Base-by-base conservation (phyloP, 768 basidiomycete genomes). In the Agaricus blazei region DNA sequence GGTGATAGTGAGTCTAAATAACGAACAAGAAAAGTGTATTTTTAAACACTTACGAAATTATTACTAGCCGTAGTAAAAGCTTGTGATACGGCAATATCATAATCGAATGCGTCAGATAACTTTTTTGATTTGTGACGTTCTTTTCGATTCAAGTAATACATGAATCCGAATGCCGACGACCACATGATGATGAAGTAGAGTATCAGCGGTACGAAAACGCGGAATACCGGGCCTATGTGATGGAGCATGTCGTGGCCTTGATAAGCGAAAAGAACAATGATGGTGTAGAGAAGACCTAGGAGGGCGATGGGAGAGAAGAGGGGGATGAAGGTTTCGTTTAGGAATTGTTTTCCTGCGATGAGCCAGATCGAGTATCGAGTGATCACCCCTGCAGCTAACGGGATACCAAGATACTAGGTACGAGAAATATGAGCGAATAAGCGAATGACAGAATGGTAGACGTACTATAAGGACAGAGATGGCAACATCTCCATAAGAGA, bases 131-230 rank as follows among this genome's bases (percentile, higher is more conserved):
- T 19, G 19, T 19, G 19, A 19, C 55, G 58, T 52, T 75, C 70
- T 40, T 67, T 64, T 42, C 75, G 63, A 9, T 72, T 66, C 14
- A 84, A 70, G 58, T 69, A 75, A 63, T 73, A 85, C 40, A 41
- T 41, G 8, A 41, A 19, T 15, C 12, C 19, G 19, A 41, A 41
- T 6, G 40, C 40, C 6, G 40, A 41, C 6, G 40, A 41, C 15
- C 88, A 93, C 82, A 92, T 87, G 68, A 91, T 67, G 43, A 78
- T 54, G 65, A 93, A 93, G 70, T 93, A 93, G 34, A 88, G 71
- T 24, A 89, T 71, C 73, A 90, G 78, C 1, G 92, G 91, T 5
- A 92, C 89, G 62, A 88, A 83, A 1, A 89, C 82, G 15, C 90
- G 81, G 69, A 93, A 92, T 2, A 90, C 88, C 4, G 80, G 79